Conservation (phyloP, 805 yeast species). For the Schwanniomyces pseudopolymorphus region DNA sequence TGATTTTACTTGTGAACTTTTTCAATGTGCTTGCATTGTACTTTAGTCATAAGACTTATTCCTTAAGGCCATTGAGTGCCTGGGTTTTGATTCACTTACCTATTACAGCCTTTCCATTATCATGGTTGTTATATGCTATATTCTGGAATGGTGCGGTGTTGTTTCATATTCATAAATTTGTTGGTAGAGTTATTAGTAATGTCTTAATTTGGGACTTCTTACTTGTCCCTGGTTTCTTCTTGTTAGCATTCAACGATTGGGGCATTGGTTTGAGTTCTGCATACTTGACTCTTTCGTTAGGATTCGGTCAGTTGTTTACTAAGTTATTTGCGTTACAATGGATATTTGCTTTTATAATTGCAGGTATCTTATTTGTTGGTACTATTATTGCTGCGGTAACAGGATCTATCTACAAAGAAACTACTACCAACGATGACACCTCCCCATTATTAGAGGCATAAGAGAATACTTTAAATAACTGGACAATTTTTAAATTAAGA, state of each 20-base stretch:
- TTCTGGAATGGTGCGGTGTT: conserved; percentile 87
- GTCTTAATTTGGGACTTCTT: conserved; percentile 77
- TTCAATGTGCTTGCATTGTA: conserved; percentile 57
- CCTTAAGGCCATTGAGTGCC: conserved; percentile 48
- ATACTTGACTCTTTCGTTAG: conserved; percentile 62
- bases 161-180: conserved; percentile 58
- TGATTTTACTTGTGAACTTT: conserved; percentile 59
- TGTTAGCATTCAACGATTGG: conserved; percentile 67
- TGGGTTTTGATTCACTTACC: conserved; percentile 66
- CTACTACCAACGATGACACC: conserved; percentile 20
- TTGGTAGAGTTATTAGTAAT: conserved; percentile 69
- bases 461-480: too few species aligned
- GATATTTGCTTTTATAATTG: conserved; percentile 74
- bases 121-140: conserved; percentile 71
- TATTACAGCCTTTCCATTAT: conserved; percentile 64
- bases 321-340: conserved; percentile 79
- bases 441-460: conserved; percentile 36
- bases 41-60: conserved; percentile 58
- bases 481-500: not conserved
- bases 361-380: conserved; percentile 54
- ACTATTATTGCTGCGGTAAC: conserved; percentile 47
- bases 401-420: conserved; percentile 19
- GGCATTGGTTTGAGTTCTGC: conserved; percentile 61
- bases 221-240: conserved; percentile 57
- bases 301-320: conserved; percentile 66